phyloP scores from a whole-genome alignment of 1,139 yeast genomes.

The Blastobotrys petasosporus region DNA sequence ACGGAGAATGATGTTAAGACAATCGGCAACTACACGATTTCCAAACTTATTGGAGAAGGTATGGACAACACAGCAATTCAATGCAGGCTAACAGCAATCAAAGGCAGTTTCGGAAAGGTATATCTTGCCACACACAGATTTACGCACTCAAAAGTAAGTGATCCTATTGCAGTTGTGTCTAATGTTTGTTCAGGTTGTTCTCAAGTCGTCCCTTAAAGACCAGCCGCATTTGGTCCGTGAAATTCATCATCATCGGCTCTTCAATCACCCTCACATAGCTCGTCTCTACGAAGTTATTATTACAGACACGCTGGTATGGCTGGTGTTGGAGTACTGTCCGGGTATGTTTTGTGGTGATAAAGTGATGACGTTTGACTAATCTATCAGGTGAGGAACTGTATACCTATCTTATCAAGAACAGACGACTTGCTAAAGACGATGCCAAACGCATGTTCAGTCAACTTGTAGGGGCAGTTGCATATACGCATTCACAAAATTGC shows the following conservation, averaged over 20 bases:
- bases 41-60: conserved; percentile 72
- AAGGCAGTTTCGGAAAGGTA: conserved; percentile 81
- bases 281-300: conserved; percentile 79
- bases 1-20: conserved; percentile 48
- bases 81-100: neutral
- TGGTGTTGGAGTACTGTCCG: conserved; percentile 84
- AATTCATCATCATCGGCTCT: conserved; percentile 80
- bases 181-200: conserved; percentile 41
- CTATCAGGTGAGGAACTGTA: conserved; percentile 74
- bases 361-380: conserved; percentile 1
- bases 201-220: conserved; percentile 75
- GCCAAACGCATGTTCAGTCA: conserved; percentile 65
- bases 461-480: conserved; percentile 72
- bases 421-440: conserved; percentile 47
- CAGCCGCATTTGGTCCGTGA: conserved; percentile 92
- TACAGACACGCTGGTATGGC: conserved; percentile 75
- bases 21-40: conserved; percentile 71
- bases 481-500: conserved; percentile 75
- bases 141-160: conserved; percentile 56
- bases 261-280: conserved; percentile 79
- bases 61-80: neutral
- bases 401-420: conserved; percentile 52
- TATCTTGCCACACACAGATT: conserved; percentile 75
- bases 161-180: neutral
- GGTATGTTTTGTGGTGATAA: conserved; percentile 14